Base-by-base conservation (phyloP, 179 eudicot species). In the Monotropa hypopitys region DNA sequence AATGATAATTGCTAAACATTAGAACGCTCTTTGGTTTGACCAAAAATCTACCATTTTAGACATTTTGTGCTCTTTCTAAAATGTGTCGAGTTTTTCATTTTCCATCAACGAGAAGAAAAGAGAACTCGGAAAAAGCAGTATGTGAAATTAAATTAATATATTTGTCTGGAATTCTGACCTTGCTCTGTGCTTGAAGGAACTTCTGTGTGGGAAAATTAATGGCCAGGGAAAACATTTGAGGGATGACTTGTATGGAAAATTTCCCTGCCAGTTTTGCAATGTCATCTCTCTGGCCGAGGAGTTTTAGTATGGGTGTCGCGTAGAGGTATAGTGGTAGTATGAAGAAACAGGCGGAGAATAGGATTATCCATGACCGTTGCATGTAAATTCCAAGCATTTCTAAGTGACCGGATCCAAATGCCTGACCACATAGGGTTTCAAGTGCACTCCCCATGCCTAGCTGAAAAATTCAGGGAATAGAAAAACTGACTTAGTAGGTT, bases 361-460 rank as follows among this genome's bases (percentile, higher is more conserved):
- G 84, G 77, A 91, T 88, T 20, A 92, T 85, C 92, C 96, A 91
- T 47, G 94, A 91, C 10, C 97, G 82, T 71, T 92, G 96, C 92
- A 88, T 86, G 84, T 92, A 92, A 5, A 88, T 72, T 13, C 97
- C 96, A 0, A 92, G 85, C 94, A 92, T 83, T n/a, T 85, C 72
- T 1, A 85, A 49, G 45, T 91, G 89, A 10, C 97, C 96, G 0
- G 96, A 96, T 21, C 97, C 97, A 80, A 82, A 92, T 2, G 96
- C 97, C 80, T 92, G 97, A 6, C 96, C 97, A 53, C 97, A 92
- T 35, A 94, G 76, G 0, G 98, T 94, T 85, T 94, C 98, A 5
- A 94, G 80, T 23, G 98, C 98, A 81, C 97, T 92, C 20, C 90
- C 89, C 97, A 92, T 92, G 5, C 97, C 97, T 61, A 87, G 82